Percentiles rank a stretch among this genome's conserved stretches.
phyloP scores from a whole-genome alignment of 768 basidiomycete genomes.

The Mycena galericulata region DNA sequence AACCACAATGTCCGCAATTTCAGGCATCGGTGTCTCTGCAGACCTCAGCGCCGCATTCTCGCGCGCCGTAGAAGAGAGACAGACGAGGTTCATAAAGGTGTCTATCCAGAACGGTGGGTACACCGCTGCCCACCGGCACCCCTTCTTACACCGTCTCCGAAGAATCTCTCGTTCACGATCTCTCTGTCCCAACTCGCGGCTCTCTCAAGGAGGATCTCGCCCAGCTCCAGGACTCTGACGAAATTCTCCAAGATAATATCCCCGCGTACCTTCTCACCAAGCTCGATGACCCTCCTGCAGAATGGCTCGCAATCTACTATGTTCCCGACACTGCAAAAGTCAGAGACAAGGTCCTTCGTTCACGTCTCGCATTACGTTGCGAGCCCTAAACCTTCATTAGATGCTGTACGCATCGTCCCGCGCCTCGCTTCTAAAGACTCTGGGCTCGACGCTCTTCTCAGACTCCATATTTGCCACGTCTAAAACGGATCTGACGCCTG shows the following conservation, averaged over 20 bases:
- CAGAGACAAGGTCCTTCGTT: constrained; percentile 75
- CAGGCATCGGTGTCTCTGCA: constrained; percentile 74
- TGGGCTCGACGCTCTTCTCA: constrained; percentile 79
- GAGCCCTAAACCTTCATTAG: constrained; percentile 50
- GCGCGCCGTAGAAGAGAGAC: constrained; percentile 61
- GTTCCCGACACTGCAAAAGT: constrained; percentile 87
- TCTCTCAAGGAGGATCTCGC: constrained; percentile 73
- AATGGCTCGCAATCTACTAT: constrained; percentile 84
- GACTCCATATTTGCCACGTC: constrained; percentile 85
- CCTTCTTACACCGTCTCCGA: constrained; percentile 29
- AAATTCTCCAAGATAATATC: constrained; percentile 64
- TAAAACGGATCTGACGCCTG: constrained; percentile 72
- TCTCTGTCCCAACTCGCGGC: constrained; percentile 58
- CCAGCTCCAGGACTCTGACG: constrained; percentile 59
- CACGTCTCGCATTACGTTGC: constrained; percentile 1
- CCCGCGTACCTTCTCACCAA: constrained; percentile 85
- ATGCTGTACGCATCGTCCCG: constrained; percentile 92
- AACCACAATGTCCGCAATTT: constrained; percentile 74
- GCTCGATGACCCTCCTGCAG: constrained; percentile 66
- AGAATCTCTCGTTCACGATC: constrained; percentile 79
- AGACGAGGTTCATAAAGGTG: constrained; percentile 81
- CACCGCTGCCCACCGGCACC: constrained; percentile 35
- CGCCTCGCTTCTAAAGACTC: constrained; percentile 72
- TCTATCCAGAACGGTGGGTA: constrained; percentile 77
- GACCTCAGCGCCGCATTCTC: constrained; percentile 71